Base-by-base conservation (phyloP, 1,139 yeast species). In the Sugiyamaella pinicola region DNA sequence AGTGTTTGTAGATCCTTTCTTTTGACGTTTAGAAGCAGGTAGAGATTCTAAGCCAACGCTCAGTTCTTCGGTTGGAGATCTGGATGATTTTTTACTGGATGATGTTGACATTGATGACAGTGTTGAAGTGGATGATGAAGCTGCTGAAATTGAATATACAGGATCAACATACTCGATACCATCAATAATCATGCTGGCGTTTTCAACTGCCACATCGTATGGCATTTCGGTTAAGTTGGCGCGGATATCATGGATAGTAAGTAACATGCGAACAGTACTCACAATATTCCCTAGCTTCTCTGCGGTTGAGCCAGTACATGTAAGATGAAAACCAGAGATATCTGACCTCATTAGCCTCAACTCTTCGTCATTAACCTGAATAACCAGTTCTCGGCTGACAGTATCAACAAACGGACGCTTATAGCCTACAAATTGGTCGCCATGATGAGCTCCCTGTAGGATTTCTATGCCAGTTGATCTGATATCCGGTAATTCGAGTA, bases 401-500 rank as follows among this genome's bases (percentile, higher is more conserved):
- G 72, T 73, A 61, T 81, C 85, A 5, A 83, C 69, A 63, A 68
- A 80, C 0, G 93, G 93, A 46, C 95, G 73, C 46, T 77, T 72
- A 65, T 87, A 87, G 43, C 52, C 52, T n/a, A 50, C 42, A 35
- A 53, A 42, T 43, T 57, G 28, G 13, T 38, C 43, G 7, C 49
- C 34, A 38, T 41, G 37, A 29, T 13, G 29, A 6, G 9, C 29
- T 24, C 43, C 44, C 13, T 37, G 12, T 13, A 51, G 13, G 6
- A 51, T 9, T 15, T 51, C 40, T 9, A 51, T 26, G 2, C 54
- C 54, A 22, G 17, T 29, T 4, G 50, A 22, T 33, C 24, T 34
- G 21, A 44, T 33, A 17, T 43, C 45, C 22, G 19, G 48, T 13
- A 49, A 9, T 22, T 76, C 69, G 1, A 90, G 59, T 0, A 81